Conservation (phyloP, 352 stramenopile genomes). For the Bremia lactucae region DNA sequence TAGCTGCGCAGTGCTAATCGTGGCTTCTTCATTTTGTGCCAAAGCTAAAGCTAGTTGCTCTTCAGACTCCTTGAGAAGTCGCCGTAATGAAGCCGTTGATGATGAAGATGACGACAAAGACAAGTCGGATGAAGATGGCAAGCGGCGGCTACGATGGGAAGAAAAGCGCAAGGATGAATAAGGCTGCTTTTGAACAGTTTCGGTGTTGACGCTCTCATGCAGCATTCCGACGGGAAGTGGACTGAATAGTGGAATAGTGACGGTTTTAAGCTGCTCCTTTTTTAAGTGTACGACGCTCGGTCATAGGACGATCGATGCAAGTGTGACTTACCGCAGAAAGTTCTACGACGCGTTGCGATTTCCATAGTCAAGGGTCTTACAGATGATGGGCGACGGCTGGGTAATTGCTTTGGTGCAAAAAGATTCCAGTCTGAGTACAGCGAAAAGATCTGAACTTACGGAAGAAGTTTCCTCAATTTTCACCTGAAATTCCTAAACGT, state of each 20-base stretch:
- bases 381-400: slow-evolving; percentile 6
- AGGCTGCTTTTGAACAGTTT: slow-evolving; percentile 37
- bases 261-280: slow-evolving; percentile 9
- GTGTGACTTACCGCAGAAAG: slow-evolving; percentile 21
- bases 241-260: slow-evolving; percentile 8
- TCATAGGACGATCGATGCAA: slow-evolving; percentile 19
- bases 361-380: slow-evolving; percentile 6
- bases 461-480: slow-evolving; percentile 7
- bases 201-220: slow-evolving; percentile 29
- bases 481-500: slow-evolving; percentile 16
- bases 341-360: slow-evolving; percentile 16
- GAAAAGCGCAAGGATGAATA: slow-evolving; percentile 1
- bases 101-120: slow-evolving; percentile 19
- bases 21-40: slow-evolving; percentile 12
- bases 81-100: slow-evolving; percentile 17
- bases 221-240: slow-evolving; percentile 21
- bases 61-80: slow-evolving; percentile 19
- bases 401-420: not conserved
- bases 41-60: slow-evolving; percentile 16
- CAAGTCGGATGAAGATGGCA: slow-evolving; percentile 5
- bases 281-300: slow-evolving; percentile 25
- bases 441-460: too few relatives aligned
- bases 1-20: slow-evolving; percentile 19
- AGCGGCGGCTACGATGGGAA: slow-evolving; percentile 4
- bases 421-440: slow-evolving; percentile 4